Conservation (phyloP, 2,329 filamentous ascomycete genomes). For the Aspergillus pseudoviridinutans region DNA sequence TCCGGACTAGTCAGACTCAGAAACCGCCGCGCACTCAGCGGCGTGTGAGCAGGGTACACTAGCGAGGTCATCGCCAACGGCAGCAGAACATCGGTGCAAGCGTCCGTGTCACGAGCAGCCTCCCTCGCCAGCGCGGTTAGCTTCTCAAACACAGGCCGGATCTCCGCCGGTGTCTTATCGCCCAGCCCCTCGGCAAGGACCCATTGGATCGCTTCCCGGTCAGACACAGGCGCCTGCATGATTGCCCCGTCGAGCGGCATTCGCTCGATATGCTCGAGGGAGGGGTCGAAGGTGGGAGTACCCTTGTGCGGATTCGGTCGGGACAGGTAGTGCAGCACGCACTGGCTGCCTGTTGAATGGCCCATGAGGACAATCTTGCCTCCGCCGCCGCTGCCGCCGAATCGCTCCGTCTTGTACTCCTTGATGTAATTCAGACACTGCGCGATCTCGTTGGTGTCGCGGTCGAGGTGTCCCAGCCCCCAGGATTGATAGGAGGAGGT, state of each 20-base stretch:
- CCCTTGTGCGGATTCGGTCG: conserved; percentile 38
- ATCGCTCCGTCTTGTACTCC: conserved; percentile 27
- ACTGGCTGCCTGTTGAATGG: conserved; percentile 66
- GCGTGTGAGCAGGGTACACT: conserved; percentile 33
- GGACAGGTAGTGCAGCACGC: conserved; percentile 60
- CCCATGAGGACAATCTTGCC: conserved; percentile 63
- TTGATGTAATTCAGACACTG: conserved; percentile 51
- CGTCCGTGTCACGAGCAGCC: conserved; percentile 12
- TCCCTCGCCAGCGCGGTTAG: conserved; percentile 30
- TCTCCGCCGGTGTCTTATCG: conserved; percentile 18
- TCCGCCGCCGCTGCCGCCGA: conserved; percentile 20
- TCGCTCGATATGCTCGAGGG: conserved; percentile 36
- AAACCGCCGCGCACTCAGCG: conserved; percentile 55
- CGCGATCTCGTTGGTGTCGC: conserved; percentile 53
- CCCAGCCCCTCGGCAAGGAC: conserved; percentile 25
- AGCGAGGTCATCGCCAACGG: conserved; percentile 30
- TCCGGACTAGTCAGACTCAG: conserved; percentile 52
- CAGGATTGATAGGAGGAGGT: conserved; percentile 53
- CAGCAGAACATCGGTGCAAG: conserved; percentile 31
- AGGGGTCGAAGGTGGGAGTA: conserved; percentile 26
- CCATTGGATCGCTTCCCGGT: conserved; percentile 61
- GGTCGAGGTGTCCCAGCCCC: conserved; percentile 50
- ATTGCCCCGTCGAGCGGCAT: conserved; percentile 67
- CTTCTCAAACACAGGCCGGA: conserved; percentile 27
- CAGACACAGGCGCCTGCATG: conserved; percentile 74